A percentile compares a stretch with the other conserved stretches of the same genome.
These are phyloP conservation scores for Solanum clarkiae DNA, from an alignment of 257 asterid species.

Conservation along the genomic window DNA sequence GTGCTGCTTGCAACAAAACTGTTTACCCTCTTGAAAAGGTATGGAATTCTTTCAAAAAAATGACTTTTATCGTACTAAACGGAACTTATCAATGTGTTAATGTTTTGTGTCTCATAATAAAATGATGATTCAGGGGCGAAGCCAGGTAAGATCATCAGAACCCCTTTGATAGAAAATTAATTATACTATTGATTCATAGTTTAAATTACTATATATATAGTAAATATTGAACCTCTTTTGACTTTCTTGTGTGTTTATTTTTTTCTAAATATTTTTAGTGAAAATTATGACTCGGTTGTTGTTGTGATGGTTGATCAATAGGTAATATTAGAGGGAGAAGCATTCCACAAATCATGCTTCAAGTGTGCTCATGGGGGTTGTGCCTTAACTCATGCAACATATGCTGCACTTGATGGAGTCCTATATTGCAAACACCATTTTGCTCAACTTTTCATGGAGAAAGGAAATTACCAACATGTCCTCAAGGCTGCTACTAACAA, in stretches of 20 bases:
- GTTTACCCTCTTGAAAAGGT: conserved; percentile 93
- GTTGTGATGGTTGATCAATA: neutral
- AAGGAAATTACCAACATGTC: conserved; percentile 63
- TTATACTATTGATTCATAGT: neutral
- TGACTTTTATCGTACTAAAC: neutral
- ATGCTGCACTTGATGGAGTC: conserved; percentile 80
- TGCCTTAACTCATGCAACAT: conserved; percentile 52
- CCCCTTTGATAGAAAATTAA: neutral
- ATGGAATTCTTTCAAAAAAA: neutral
- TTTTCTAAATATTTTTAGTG: neutral
- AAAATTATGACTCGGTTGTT: rapidly evolving
- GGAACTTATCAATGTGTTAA: neutral
- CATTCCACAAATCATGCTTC: conserved; percentile 79
- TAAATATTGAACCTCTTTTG: neutral
- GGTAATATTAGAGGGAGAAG: conserved; percentile 75
- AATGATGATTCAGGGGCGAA: neutral
- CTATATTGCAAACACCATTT: conserved; percentile 91
- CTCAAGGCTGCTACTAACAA: conserved; percentile 22
- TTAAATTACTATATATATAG: neutral
- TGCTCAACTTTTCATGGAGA: conserved; percentile 81
- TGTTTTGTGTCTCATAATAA: neutral
- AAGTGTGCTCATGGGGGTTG: conserved; percentile 93
- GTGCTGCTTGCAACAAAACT: conserved; percentile 60
- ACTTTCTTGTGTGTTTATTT: neutral
- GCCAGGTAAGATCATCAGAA: neutral